Conservation (phyloP, 768 basidiomycete genomes). For the Tricholoma hemisulphureum region DNA sequence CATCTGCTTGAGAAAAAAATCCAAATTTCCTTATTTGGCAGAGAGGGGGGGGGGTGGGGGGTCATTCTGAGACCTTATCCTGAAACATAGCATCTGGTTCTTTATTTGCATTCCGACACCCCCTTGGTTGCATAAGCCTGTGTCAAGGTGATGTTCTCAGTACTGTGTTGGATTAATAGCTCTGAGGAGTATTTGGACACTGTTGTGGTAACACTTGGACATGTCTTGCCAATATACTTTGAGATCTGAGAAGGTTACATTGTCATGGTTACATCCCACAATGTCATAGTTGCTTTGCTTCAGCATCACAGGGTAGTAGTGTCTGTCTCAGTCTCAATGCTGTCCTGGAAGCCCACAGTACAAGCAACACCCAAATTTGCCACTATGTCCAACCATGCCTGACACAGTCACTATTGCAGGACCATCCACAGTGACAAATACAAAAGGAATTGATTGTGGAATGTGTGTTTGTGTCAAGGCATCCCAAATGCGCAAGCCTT, state of each 20-base stretch:
- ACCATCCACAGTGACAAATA: constrained; percentile 15
- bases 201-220: background rate
- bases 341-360: background rate
- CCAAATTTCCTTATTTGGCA: too few relatives aligned
- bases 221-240: background rate
- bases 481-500: constrained; percentile 32
- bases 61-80: too few relatives aligned
- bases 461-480: constrained; percentile 7
- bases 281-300: background rate
- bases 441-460: constrained; percentile 18
- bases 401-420: background rate
- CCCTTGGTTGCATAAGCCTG: background rate
- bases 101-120: too few relatives aligned
- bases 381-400: background rate
- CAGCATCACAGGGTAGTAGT: constrained; percentile 5
- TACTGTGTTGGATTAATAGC: constrained; percentile 4
- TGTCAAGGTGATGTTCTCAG: background rate
- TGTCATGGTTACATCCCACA: constrained; percentile 17
- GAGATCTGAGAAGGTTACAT: constrained; percentile 19
- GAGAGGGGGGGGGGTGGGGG: too few relatives aligned
- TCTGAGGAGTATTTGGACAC: constrained; percentile 1
- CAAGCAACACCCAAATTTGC: background rate
- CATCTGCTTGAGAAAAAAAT: too few relatives aligned
- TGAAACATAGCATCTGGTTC: too few relatives aligned
- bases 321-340: constrained; percentile 25